Percentiles rank a stretch among this genome's conserved stretches.
These are phyloP conservation scores for Acorus calamus DNA, from an alignment of 106 monocot species.

Conservation along the genomic window DNA sequence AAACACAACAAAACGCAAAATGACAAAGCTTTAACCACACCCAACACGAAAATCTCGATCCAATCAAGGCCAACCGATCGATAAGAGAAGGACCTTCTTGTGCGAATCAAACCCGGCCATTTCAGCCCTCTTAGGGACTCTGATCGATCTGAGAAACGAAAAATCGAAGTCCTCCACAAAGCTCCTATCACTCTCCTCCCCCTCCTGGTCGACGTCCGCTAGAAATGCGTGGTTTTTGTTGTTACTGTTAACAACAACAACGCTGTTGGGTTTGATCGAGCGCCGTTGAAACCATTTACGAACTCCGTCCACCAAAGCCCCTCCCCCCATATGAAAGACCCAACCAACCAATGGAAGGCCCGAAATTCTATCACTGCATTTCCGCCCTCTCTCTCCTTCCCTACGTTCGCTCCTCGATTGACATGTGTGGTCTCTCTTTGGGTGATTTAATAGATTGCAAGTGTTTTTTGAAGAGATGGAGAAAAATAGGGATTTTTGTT, in stretches of 20 bases:
- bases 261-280: neutral
- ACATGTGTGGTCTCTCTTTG: too few relatives aligned
- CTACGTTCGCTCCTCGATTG: too few relatives aligned
- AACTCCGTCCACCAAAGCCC: constrained; percentile 41
- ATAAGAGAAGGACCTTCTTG: constrained; percentile 24
- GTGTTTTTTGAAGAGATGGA: too few relatives aligned
- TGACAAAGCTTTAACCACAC: neutral
- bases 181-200: neutral
- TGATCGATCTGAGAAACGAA: constrained; percentile 19
- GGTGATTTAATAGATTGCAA: too few relatives aligned
- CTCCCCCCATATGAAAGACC: constrained; percentile 37
- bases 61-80: too few relatives aligned
- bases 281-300: constrained; percentile 56
- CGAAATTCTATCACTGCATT: too few relatives aligned
- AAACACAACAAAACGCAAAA: neutral
- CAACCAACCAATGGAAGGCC: too few relatives aligned
- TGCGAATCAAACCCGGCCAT: constrained; percentile 16
- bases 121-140: constrained; percentile 39
- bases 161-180: constrained; percentile 24
- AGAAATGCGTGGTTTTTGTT: neutral
- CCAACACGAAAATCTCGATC: too few relatives aligned
- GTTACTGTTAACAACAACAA: neutral
- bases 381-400: too few relatives aligned
- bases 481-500: too few relatives aligned
- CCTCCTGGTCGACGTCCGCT: neutral